Base-by-base conservation (phyloP, 2,329 filamentous ascomycete species). In the Huntiella bhutanensis region DNA sequence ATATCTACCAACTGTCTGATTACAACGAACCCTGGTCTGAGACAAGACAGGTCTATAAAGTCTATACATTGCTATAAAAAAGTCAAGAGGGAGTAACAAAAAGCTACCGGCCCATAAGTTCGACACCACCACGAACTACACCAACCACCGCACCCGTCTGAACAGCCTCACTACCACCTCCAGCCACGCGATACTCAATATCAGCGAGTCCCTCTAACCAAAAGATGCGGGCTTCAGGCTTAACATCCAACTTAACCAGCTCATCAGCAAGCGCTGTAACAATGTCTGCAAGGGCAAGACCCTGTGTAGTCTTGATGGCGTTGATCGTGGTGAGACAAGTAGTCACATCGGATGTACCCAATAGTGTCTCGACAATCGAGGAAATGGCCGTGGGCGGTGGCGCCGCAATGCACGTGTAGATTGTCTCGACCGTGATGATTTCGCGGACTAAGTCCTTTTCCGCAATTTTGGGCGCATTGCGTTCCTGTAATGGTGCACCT, bases 341-440 rank as follows among this genome's bases (percentile, higher is more conserved):
- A 1, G 82, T 92, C 42, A 98, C 82, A 57, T 98, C 88, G 46
- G 77, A 74, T 2, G 83, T 95, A 46, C 73, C 77, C 22, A 96
- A 72, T 32, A 98, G 70, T 0, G 85, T 93, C 53, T 80, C 73
- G 53, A 87, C 70, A 46, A 98, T 96, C 54, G 82, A 76, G 53
- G 75, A 71, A 57, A 96, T 85, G 55, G 94, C 88, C 17, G 80
- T 76, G 1, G 91, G 91, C 54, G 92, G 87, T 3, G 91, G 91
- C 1, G 88, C 88, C 6, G 91, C 91, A 58, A 98, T 93, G 62
- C 91, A 98, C 62, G 86, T 87, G 68, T 95, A 98, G 57, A 98
- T 96, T 5, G 83, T 85, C 59, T 94, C 82, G 33, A 82, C 94
- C 53, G 95, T 94, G 54, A 84, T 74, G 50, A 55, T 69, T 28